A percentile compares a stretch with the other conserved stretches of the same genome.
Conservation (phyloP, 495 filamentous ascomycete genomes). For the Aspergillus funiculosus region DNA sequence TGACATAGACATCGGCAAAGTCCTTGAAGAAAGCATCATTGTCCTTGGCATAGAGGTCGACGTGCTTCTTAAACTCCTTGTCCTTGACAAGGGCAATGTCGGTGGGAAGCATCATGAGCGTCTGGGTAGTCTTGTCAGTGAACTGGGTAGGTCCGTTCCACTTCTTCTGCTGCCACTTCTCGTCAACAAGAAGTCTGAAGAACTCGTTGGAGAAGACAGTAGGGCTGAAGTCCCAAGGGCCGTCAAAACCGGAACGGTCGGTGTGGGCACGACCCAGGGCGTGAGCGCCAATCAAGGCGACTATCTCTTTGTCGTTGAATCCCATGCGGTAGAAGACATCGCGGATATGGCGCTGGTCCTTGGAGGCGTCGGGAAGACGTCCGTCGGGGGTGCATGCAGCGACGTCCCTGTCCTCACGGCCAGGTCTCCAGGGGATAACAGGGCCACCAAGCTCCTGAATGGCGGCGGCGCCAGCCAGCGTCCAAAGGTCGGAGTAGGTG, state of each 20-base stretch:
- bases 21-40: slow-evolving; percentile 90
- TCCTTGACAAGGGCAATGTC: slow-evolving; percentile 87
- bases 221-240: slow-evolving; percentile 95
- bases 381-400: slow-evolving; percentile 89
- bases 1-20: slow-evolving; percentile 70
- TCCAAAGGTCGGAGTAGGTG: slow-evolving; percentile 94
- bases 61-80: slow-evolving; percentile 76
- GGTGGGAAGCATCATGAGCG: slow-evolving; percentile 94
- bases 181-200: slow-evolving; percentile 76
- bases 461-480: slow-evolving; percentile 74
- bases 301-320: slow-evolving; percentile 95
- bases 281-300: slow-evolving; percentile 85
- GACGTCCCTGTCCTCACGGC: slow-evolving; percentile 77
- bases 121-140: slow-evolving; percentile 76
- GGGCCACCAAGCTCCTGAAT: slow-evolving; percentile 96
- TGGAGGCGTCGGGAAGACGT: slow-evolving; percentile 82
- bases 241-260: slow-evolving; percentile 81
- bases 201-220: slow-evolving; percentile 94
- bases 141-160: slow-evolving; percentile 88
- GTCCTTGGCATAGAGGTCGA: slow-evolving; percentile 89
- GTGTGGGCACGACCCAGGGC: slow-evolving; percentile 89
- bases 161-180: slow-evolving; percentile 91
- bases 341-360: slow-evolving; percentile 78
- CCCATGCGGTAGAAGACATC: slow-evolving; percentile 96
- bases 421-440: slow-evolving; percentile 81